Base-by-base conservation (phyloP, 345 rosid species). In the Schrenkiella parvula region DNA sequence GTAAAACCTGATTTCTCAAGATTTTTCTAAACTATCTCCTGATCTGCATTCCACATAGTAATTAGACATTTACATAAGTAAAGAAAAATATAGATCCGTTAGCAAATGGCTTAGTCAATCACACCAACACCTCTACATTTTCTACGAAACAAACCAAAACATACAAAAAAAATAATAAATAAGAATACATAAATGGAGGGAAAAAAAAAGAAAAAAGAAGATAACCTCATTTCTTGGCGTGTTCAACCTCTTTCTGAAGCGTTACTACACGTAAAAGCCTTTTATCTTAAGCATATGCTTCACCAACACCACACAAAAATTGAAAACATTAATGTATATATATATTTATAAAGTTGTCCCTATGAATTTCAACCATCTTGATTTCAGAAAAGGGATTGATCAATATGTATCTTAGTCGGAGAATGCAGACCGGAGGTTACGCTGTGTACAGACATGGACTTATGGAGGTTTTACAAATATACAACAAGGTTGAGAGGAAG, bases 191-290 rank as follows among this genome's bases (percentile, higher is more conserved):
- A 41, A 14, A n/a, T n/a, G n/a, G n/a, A n/a, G n/a, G n/a, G n/a
- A n/a, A n/a, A n/a, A n/a, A n/a, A n/a, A n/a, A 1, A 39, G 19
- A 26, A 7, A 15, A 18, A 21, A 6, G 6, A 58, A 69, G 23
- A 29, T 52, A 57, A 21, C 42, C 19, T 47, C 32, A 60, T 76
- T 62, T 69, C 79, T 63, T 76, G 71, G 79, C 79, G 75, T 76
- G 75, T 35, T 75, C 58, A 75, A 75, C 15, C 43, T 75, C 74
- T 26, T 43, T 28, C 65, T 29, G 14, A 62, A 62, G 74, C 51
- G 23, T 75, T 53, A 68, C 79, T 61, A 66, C 70, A 75, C 64
- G 65, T 75, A 68, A 52, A 68, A 68, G 21, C 34, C 42, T 52
- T 75, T 31, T 47, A 48, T 48, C 62, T 51, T 52, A 51, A 74